A percentile compares a stretch with the other conserved stretches of the same genome.
Evolutionary conservation across 1,284 basidiomycete species (phyloP).

Genomic region (Cutaneotrichosporon dermatis): DNA sequence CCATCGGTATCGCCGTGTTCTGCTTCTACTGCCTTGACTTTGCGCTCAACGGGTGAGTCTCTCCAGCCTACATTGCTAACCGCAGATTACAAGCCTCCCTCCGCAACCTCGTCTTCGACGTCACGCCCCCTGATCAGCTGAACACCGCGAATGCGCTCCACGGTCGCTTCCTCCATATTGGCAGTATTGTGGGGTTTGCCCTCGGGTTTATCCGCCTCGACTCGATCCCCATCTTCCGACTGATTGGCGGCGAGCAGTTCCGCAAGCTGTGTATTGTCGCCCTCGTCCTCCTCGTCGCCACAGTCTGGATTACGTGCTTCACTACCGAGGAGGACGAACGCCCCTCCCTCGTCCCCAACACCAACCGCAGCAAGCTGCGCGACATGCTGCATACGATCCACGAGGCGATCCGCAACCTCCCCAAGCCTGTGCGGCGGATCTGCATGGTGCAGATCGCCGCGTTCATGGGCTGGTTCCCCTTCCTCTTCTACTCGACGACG

Average conservation of each 20-base stretch:
- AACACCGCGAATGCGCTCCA: constrained; percentile 97
- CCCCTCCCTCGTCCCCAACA: constrained; percentile 48
- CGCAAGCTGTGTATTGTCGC: constrained; percentile 88
- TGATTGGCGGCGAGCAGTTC: constrained; percentile 91
- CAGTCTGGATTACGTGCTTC: constrained; percentile 81
- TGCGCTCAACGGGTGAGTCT: constrained; percentile 66
- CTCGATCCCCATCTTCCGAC: constrained; percentile 64
- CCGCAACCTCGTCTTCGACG: constrained; percentile 83
- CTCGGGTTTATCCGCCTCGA: constrained; percentile 86
- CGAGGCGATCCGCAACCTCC: constrained; percentile 66
- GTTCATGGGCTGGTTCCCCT: constrained; percentile 72
- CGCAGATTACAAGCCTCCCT: constrained; percentile 80
- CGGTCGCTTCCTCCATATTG: constrained; percentile 89
- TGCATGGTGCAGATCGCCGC: constrained; percentile 63
- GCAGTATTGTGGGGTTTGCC: constrained; percentile 86
- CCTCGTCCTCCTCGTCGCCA: constrained; percentile 69
- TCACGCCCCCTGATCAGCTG: constrained; percentile 79
- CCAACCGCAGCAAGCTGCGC: constrained; percentile 42
- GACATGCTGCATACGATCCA: constrained; percentile 73
- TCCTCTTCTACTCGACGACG: constrained; percentile 91
- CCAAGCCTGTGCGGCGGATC: constrained; percentile 75
- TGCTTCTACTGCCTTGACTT: constrained; percentile 94
- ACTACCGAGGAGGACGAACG: constrained; percentile 71
- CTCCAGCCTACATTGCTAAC: background rate
- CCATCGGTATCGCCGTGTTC: constrained; percentile 80